Percentiles rank a stretch among this genome's conserved stretches.
These are phyloP conservation scores for Salix dunnii DNA, from an alignment of 345 rosid species.

Conservation along the genomic window DNA sequence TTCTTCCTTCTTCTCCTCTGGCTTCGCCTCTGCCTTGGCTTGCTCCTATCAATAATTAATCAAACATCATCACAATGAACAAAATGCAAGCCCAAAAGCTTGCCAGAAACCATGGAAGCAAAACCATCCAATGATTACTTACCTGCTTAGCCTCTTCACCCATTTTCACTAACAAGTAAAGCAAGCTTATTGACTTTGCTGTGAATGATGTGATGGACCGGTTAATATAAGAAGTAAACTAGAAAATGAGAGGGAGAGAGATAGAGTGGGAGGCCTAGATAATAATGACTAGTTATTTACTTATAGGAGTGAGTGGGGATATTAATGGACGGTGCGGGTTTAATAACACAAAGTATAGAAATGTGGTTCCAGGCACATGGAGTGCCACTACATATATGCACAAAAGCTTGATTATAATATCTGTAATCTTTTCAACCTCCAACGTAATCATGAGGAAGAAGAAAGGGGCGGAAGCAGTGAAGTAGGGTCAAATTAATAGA, in stretches of 20 bases:
- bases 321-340: slow-evolving; percentile 35
- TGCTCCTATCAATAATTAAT: slow-evolving; percentile 24
- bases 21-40: slow-evolving; percentile 36
- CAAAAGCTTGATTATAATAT: neutral
- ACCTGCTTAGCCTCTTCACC: slow-evolving; percentile 80
- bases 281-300: neutral
- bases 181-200: neutral
- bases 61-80: neutral
- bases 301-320: neutral
- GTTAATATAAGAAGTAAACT: neutral
- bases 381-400: slow-evolving; percentile 24
- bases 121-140: neutral
- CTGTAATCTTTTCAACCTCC: slow-evolving; percentile 12
- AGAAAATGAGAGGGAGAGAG: neutral
- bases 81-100: neutral
- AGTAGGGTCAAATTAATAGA: slow-evolving; percentile 36
- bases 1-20: slow-evolving; percentile 30
- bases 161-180: slow-evolving; percentile 35
- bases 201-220: neutral
- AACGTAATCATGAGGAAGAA: slow-evolving; percentile 4
- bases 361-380: slow-evolving; percentile 59
- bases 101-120: neutral
- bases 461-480: slow-evolving; percentile 18
- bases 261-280: too few species aligned
- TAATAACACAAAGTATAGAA: slow-evolving; percentile 34